Percentiles rank a stretch among this genome's conserved stretches.
Conservation (phyloP, 129 eudicot species). For the Heracleum sosnowskyi region DNA sequence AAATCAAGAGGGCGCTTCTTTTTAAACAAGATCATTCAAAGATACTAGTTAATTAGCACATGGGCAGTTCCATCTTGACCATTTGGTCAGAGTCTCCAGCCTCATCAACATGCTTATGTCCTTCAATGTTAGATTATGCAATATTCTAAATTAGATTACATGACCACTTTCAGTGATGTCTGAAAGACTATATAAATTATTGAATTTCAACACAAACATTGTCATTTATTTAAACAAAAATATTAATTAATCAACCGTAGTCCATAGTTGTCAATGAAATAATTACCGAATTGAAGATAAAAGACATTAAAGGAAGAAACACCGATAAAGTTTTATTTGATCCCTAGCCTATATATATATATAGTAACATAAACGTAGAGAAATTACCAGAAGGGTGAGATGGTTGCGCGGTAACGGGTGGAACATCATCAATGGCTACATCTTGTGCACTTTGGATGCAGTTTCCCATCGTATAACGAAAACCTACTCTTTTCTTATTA, state of each 20-base stretch:
- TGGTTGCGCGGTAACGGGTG: neutral
- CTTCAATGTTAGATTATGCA: neutral
- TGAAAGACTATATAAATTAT: neutral
- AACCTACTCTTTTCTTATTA: neutral
- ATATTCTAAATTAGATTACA: neutral
- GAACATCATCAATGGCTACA: neutral
- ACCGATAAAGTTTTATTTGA: neutral
- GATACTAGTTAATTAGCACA: neutral
- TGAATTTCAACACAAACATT: neutral
- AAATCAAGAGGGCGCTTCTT: neutral
- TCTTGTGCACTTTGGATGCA: slow-evolving; percentile 6
- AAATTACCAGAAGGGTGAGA: slow-evolving; percentile 1
- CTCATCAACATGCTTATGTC: neutral
- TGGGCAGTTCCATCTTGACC: neutral
- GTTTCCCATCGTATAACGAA: slow-evolving; percentile 10
- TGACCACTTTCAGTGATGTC: neutral
- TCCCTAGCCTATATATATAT: neutral
- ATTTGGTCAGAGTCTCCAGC: neutral
- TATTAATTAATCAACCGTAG: too few species aligned
- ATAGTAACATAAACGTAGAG: neutral
- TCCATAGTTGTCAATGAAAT: neutral
- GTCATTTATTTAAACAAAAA: too few species aligned
- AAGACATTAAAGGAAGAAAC: neutral
- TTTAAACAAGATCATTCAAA: neutral
- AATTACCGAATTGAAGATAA: neutral